A percentile compares a stretch with the other conserved stretches of the same genome.
Evolutionary conservation across 768 basidiomycete species (phyloP).

Genomic region (Rhizopogon vinicolor): DNA sequence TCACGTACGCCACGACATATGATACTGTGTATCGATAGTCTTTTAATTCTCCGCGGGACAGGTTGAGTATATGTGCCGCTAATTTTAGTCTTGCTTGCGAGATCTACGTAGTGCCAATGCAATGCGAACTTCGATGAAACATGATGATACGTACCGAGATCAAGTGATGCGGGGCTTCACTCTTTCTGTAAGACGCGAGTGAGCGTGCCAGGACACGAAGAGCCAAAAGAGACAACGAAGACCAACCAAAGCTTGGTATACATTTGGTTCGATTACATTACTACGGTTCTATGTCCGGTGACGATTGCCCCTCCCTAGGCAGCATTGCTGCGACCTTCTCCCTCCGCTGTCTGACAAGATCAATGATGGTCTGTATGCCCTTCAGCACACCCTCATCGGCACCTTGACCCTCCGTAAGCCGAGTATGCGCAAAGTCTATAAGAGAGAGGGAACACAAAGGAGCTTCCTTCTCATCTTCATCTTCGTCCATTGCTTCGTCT

Average conservation of each 20-base stretch:
- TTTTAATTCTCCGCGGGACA: neutral
- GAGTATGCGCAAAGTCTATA: constrained; percentile 95
- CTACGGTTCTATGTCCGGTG: too few relatives aligned
- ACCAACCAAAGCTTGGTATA: neutral
- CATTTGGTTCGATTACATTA: neutral
- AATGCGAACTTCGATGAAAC: neutral
- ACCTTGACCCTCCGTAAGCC: constrained; percentile 61
- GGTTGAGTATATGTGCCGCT: neutral
- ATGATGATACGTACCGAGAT: neutral
- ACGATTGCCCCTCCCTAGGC: neutral
- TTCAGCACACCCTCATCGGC: constrained; percentile 73
- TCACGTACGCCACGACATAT: constrained; percentile 5
- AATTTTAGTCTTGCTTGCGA: constrained; percentile 3
- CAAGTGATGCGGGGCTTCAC: neutral
- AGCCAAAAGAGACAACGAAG: too few relatives aligned
- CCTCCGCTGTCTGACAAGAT: constrained; percentile 55
- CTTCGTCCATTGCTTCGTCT: constrained; percentile 20
- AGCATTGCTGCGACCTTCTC: constrained; percentile 30
- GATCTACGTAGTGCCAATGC: neutral
- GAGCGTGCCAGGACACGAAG: too few relatives aligned
- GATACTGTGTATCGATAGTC: constrained; percentile 28
- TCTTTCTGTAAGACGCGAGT: too few relatives aligned
- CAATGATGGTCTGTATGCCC: constrained; percentile 65
- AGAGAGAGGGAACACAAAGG: constrained; percentile 58
- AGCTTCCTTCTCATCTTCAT: constrained; percentile 10